Evolutionary conservation across 2,329 filamentous ascomycete species (phyloP).

Genomic region (Mollisiaceae sp.): DNA sequence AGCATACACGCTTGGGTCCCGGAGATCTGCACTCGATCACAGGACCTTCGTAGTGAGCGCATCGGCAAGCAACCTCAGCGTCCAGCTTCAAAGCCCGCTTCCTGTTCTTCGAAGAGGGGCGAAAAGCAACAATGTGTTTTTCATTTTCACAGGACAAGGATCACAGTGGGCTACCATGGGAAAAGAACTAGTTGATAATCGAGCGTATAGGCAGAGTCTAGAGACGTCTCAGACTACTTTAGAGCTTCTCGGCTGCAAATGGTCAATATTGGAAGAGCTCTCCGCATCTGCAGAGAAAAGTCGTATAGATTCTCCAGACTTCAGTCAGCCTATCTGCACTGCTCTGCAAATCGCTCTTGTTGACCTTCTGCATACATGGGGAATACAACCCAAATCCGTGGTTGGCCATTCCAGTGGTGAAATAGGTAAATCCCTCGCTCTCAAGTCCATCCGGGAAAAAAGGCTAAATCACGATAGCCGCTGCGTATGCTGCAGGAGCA

Average conservation of each 20-base stretch:
- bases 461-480: conserved; percentile 47
- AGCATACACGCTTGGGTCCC: conserved; percentile 21
- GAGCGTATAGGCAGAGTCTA: conserved; percentile 9
- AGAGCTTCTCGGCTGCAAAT: background rate
- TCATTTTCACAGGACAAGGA: conserved; percentile 34
- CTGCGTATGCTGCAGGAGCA: conserved; percentile 45
- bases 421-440: conserved; percentile 1
- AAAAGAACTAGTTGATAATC: conserved; percentile 19
- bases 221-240: background rate
- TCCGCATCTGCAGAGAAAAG: background rate
- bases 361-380: conserved; percentile 41
- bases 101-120: conserved; percentile 1
- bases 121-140: conserved; percentile 11
- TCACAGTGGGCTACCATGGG: conserved; percentile 36
- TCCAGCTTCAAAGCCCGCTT: background rate
- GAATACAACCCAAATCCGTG: conserved; percentile 14
- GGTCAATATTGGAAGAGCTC: background rate
- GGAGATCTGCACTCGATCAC: conserved; percentile 18
- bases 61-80: conserved; percentile 36
- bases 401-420: conserved; percentile 23
- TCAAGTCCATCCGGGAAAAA: conserved; percentile 23
- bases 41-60: conserved; percentile 15
- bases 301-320: background rate
- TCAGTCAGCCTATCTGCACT: conserved; percentile 10
- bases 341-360: conserved; percentile 12